Evolutionary conservation across 495 filamentous ascomycete species (phyloP).

Genomic region (Penicillium bialowiezense): DNA sequence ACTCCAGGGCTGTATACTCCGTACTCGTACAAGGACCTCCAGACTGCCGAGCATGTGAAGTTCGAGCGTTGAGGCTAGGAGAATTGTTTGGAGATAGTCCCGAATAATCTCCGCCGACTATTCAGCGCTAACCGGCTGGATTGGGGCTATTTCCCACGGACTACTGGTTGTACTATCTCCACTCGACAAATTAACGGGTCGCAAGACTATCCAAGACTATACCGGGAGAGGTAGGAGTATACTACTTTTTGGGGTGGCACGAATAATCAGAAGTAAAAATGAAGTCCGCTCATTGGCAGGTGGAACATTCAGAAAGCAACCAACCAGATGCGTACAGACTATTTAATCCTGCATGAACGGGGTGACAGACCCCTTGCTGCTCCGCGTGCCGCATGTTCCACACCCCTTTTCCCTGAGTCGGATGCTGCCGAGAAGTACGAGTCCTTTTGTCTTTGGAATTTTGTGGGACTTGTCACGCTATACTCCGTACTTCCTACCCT

Average conservation of each 20-base stretch:
- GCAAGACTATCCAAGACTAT: slow-evolving; percentile 2
- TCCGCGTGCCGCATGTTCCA: slow-evolving; percentile 42
- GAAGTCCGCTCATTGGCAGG: not conserved
- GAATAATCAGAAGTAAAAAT: not conserved
- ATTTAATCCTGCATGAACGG: slow-evolving; percentile 30
- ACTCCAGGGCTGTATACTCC: too few species aligned
- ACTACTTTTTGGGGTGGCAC: not conserved
- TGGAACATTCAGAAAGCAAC: not conserved
- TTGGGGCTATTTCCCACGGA: too few species aligned
- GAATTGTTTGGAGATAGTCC: slow-evolving; percentile 9
- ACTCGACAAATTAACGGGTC: not conserved
- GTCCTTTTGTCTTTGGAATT: not conserved
- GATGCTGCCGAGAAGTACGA: slow-evolving; percentile 8
- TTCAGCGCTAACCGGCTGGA: not conserved
- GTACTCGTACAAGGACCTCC: too few species aligned
- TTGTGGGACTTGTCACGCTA: too few species aligned
- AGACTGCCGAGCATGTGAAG: too few species aligned
- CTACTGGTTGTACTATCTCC: too few species aligned
- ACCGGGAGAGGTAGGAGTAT: slow-evolving; percentile 6
- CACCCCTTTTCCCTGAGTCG: slow-evolving; percentile 17
- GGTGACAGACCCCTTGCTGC: slow-evolving; percentile 38
- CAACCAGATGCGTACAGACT: slow-evolving; percentile 1
- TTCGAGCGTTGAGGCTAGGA: slow-evolving; percentile 4
- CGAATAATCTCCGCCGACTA: slow-evolving; percentile 22
- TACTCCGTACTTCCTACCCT: too few species aligned